A percentile compares a stretch with the other conserved stretches of the same genome.
phyloP scores from a whole-genome alignment of 257 asterid genomes.

The Datura wrightii region DNA sequence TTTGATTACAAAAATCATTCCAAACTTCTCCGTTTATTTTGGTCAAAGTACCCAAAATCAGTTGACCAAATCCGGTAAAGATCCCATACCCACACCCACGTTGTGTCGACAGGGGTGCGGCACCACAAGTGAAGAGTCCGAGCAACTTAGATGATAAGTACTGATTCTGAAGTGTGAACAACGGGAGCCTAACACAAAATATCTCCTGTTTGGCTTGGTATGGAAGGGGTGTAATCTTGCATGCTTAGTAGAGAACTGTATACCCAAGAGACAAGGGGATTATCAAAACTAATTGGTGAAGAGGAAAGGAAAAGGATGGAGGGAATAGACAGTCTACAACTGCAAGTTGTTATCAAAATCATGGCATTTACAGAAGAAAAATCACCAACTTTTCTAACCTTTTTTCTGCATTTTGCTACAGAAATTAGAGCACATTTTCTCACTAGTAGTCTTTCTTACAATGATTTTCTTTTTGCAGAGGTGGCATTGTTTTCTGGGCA shows the following conservation, averaged over 20 bases:
- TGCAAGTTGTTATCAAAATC: not conserved
- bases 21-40: too few species aligned
- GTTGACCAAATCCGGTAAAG: too few species aligned
- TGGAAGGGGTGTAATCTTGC: not conserved
- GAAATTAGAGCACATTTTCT: not conserved
- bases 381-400: constrained; percentile 22
- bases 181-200: not conserved
- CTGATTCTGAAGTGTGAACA: constrained; percentile 21
- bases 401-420: not conserved
- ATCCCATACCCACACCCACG: too few species aligned
- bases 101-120: too few species aligned
- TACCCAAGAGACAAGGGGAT: not conserved
- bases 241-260: not conserved
- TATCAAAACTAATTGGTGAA: too few species aligned
- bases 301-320: not conserved
- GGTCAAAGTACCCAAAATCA: too few species aligned
- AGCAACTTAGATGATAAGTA: too few species aligned
- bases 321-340: not conserved
- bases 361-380: not conserved
- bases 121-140: too few species aligned
- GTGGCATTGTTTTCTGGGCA: constrained; percentile 96
- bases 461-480: constrained; percentile 61
- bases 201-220: not conserved
- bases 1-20: too few species aligned
- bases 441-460: not conserved